These are phyloP conservation scores for Agaricales sp. DNA, from an alignment of 1,284 basidiomycete species.

Conservation along the genomic window DNA sequence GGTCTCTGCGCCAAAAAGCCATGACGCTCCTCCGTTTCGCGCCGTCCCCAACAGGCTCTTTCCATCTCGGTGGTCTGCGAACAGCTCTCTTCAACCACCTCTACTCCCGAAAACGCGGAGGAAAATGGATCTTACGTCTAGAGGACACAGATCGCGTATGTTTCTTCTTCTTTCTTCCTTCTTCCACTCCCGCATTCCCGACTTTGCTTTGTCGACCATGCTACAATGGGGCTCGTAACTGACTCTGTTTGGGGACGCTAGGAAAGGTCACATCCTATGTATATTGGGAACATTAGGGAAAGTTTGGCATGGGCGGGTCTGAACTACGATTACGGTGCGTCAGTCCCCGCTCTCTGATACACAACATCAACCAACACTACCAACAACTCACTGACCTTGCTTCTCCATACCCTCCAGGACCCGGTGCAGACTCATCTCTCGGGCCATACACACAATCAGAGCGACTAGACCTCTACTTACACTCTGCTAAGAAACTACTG, in stretches of 20 bases:
- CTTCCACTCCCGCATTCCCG: too few relatives aligned
- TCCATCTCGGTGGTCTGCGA: conserved; percentile 93
- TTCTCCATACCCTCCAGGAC: too few relatives aligned
- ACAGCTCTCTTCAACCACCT: conserved; percentile 94
- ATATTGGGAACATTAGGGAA: conserved; percentile 71
- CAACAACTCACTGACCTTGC: background rate
- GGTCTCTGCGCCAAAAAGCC: background rate
- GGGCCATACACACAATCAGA: conserved; percentile 54
- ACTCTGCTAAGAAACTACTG: conserved; percentile 66
- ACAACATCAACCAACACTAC: background rate
- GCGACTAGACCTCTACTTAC: conserved; percentile 75
- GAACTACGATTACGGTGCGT: conserved; percentile 80
- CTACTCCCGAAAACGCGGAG: conserved; percentile 70
- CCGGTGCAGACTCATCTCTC: conserved; percentile 17
- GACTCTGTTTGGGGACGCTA: conserved; percentile 79
- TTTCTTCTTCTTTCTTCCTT: conserved; percentile 6
- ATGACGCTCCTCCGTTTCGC: conserved; percentile 84
- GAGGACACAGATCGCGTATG: conserved; percentile 90
- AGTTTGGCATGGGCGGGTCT: conserved; percentile 90
- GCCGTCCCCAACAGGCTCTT: conserved; percentile 89
- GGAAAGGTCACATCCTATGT: conserved; percentile 47
- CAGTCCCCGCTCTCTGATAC: background rate
- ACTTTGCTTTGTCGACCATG: background rate
- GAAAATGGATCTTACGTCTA: conserved; percentile 85
- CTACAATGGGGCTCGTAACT: conserved; percentile 67